Conservation (phyloP, 176 grass and related monocot genomes). For the Dendrocalamus sinicus region DNA sequence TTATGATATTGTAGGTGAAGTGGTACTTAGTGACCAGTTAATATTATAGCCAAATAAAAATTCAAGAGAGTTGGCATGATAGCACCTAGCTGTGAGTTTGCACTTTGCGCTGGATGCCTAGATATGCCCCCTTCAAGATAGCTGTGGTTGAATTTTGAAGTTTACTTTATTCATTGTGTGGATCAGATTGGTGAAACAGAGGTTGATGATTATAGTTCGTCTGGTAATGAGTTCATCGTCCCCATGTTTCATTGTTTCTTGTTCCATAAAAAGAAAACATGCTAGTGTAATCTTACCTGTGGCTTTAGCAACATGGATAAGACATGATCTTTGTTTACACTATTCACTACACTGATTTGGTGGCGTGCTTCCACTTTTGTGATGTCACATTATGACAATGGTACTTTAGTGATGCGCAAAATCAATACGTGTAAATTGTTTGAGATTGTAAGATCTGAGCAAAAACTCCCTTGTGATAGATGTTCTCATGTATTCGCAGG, state of each 20-base stretch:
- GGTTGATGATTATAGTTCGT: not conserved
- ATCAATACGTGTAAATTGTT: not conserved
- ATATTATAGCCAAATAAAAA: not conserved
- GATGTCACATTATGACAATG: not conserved
- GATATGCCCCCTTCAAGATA: not conserved
- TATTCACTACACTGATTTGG: not conserved
- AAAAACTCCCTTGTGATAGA: conserved; percentile 4
- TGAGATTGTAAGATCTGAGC: not conserved
- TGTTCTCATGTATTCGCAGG: conserved; percentile 42
- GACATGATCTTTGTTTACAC: not conserved
- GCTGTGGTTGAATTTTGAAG: not conserved
- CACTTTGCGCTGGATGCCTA: not conserved
- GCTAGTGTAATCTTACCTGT: not conserved
- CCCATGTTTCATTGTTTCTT: not conserved
- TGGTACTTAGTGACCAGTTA: not conserved
- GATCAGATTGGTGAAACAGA: not conserved
- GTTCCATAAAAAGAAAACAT: conserved; percentile 21
- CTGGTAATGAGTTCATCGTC: not conserved
- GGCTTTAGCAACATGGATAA: not conserved
- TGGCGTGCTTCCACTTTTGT: not conserved
- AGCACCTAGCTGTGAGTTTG: not conserved
- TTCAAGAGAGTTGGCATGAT: not conserved
- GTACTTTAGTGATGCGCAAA: not conserved
- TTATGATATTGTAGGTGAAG: not conserved
- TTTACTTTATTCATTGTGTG: not conserved